phyloP scores from a whole-genome alignment of 495 filamentous ascomycete species.

The Penicillium canariense region DNA sequence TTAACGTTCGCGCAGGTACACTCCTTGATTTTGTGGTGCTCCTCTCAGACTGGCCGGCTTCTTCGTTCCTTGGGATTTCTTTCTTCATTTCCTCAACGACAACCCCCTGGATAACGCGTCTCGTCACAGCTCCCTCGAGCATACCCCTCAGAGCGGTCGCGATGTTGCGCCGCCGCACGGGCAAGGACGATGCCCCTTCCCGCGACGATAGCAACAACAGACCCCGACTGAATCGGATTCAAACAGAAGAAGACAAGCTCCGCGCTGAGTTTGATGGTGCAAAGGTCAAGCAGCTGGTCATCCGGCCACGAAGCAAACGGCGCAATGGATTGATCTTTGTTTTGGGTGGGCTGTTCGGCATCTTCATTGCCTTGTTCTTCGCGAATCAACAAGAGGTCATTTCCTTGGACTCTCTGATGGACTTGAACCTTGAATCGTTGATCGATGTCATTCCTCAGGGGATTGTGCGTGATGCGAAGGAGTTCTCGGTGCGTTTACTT shows the following conservation, averaged over 20 bases:
- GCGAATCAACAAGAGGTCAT: conserved; percentile 81
- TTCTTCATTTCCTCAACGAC: not conserved
- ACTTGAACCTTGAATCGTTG: conserved; percentile 78
- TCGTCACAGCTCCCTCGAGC: not conserved
- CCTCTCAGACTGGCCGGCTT: not conserved
- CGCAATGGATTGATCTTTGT: conserved; percentile 76
- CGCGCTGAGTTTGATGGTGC: conserved; percentile 24
- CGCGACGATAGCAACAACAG: conserved; percentile 12
- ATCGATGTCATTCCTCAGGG: conserved; percentile 81
- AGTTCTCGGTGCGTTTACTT: conserved; percentile 61
- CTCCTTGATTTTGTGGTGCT: conserved; percentile 9
- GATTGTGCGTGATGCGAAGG: conserved; percentile 76
- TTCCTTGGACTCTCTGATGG: conserved; percentile 72
- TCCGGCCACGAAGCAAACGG: conserved; percentile 60
- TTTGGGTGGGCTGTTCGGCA: conserved; percentile 78
- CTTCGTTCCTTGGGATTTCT: conserved; percentile 5
- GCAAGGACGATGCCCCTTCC: conserved; percentile 33
- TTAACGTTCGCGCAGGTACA: conserved; percentile 11
- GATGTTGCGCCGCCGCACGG: conserved; percentile 45
- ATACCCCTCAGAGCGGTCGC: conserved; percentile 17
- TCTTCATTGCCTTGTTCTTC: conserved; percentile 79
- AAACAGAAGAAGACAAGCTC: conserved; percentile 26
- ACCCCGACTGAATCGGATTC: conserved; percentile 11
- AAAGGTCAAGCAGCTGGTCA: conserved; percentile 42
- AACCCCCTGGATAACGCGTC: not conserved